phyloP scores from a whole-genome alignment of 1,139 yeast genomes.

The Saccharomycopsis hybrid region DNA sequence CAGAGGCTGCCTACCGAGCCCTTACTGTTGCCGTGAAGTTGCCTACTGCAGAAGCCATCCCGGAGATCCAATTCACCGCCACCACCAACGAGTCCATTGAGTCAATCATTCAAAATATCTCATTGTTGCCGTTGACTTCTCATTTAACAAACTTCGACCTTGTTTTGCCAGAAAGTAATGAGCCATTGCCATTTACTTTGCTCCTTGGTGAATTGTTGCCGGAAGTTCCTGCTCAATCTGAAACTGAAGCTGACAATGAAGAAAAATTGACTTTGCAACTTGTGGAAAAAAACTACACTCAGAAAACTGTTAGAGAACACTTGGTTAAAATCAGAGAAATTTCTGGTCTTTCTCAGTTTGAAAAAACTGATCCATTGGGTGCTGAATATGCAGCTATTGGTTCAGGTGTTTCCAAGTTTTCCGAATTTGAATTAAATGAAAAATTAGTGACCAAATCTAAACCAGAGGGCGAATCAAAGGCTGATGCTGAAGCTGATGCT shows the following conservation, averaged over 20 bases:
- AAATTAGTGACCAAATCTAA: conserved; percentile 15
- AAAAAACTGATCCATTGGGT: conserved; percentile 24
- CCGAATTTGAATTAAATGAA: conserved; percentile 27
- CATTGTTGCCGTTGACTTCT: conserved; percentile 47
- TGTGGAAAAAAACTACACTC: conserved; percentile 40
- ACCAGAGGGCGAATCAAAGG: conserved; percentile 21
- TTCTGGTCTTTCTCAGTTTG: conserved; percentile 33
- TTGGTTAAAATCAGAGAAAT: conserved; percentile 40
- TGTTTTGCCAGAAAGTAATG: conserved; percentile 31
- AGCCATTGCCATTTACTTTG: conserved; percentile 26
- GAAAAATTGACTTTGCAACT: conserved; percentile 23
- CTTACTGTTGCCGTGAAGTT: conserved; percentile 24
- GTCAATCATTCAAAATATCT: conserved; percentile 55
- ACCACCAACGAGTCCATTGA: conserved; percentile 42
- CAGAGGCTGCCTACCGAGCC: not conserved
- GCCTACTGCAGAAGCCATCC: conserved; percentile 25
- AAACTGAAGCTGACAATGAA: not conserved
- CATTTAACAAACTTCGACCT: conserved; percentile 59
- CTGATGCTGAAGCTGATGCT: conserved; percentile 30
- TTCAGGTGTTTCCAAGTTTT: conserved; percentile 37
- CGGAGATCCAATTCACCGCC: conserved; percentile 34
- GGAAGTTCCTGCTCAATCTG: conserved; percentile 16
- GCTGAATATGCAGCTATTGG: conserved; percentile 31
- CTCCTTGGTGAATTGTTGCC: conserved; percentile 13
- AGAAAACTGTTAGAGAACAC: conserved; percentile 41